phyloP scores from a whole-genome alignment of 1,139 yeast genomes.

The Diutina ranongensis region DNA sequence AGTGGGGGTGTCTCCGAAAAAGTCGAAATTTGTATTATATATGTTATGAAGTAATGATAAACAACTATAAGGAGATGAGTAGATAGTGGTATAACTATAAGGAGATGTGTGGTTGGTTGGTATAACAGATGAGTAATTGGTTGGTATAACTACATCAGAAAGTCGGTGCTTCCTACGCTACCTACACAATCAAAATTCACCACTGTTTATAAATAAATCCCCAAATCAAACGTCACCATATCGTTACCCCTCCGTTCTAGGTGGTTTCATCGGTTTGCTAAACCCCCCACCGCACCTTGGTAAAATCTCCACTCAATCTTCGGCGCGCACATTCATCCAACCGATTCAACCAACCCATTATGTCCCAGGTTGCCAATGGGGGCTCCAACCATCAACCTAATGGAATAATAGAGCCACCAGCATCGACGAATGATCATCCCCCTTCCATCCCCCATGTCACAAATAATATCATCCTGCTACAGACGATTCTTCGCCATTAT shows the following conservation, averaged over 20 bases:
- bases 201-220: too few relatives aligned
- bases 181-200: too few relatives aligned
- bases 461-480: slow-evolving; percentile 55
- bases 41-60: background rate
- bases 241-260: too few relatives aligned
- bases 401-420: background rate
- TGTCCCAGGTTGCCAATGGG: slow-evolving; percentile 6
- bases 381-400: slow-evolving; percentile 3
- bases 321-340: background rate
- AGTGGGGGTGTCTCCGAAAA: background rate
- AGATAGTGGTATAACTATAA: background rate
- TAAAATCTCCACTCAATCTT: background rate
- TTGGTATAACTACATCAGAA: too few relatives aligned
- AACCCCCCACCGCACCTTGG: background rate
- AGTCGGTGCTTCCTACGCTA: too few relatives aligned
- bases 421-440: slow-evolving; percentile 8
- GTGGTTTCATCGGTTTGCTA: too few relatives aligned
- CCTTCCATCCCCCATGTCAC: slow-evolving; percentile 67
- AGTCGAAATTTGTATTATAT: background rate
- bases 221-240: background rate
- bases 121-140: too few relatives aligned
- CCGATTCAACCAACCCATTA: background rate
- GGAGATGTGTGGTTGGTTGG: too few relatives aligned
- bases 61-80: background rate
- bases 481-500: slow-evolving; percentile 45